Evolutionary conservation across 441 rosid genomes (phyloP), one percentile per base, ranked within the genome.

Genomic region (Manihot esculenta): DNA sequence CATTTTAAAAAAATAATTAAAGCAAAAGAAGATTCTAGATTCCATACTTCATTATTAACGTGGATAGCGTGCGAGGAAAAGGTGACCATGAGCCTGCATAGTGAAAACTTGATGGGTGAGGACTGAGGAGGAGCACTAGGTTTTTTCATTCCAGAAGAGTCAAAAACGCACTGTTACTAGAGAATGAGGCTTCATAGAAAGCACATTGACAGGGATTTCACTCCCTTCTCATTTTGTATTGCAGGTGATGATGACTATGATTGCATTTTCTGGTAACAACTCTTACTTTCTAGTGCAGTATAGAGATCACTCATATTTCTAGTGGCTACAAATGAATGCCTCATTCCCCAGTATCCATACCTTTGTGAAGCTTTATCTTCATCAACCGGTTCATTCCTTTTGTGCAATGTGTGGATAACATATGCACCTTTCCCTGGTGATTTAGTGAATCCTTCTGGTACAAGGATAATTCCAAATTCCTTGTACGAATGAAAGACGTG

Each of bases 121-220:
- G 56, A 72, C 73, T 33, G 67, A 72, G 67, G 56, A 72, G 76
- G 38, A 77, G 30, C 57, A 58, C 30, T 35, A 14, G 24, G 20
- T 15, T 66, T n/a, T n/a, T 33, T 0, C 9, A 15, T 55, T 14
- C 15, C 42, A 8, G n/a, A 13, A 35, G 21, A 64, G 44, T 65
- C 67, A 64, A 65, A 26, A 42, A 48, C 24, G 50, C 42, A 48
- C 33, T 64, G 30, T 17, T 27, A 7, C 24, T 49, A 61, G 35
- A 50, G 2, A 15, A 2, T 15, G 9, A 13, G 23, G 23, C 51
- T 48, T 62, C 54, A 41, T 10, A 47, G 72, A 51, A 35, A 53
- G 17, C 72, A 61, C 30, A 55, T 30, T 68, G 70, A 56, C 41
- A 56, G 41, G 50, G 69, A 53, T 27, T 53, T 38, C 23, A 61